Percentiles rank a stretch among this genome's conserved stretches.
phyloP scores from a whole-genome alignment of 2,329 filamentous ascomycete species.

The Diaporthe helianthi region DNA sequence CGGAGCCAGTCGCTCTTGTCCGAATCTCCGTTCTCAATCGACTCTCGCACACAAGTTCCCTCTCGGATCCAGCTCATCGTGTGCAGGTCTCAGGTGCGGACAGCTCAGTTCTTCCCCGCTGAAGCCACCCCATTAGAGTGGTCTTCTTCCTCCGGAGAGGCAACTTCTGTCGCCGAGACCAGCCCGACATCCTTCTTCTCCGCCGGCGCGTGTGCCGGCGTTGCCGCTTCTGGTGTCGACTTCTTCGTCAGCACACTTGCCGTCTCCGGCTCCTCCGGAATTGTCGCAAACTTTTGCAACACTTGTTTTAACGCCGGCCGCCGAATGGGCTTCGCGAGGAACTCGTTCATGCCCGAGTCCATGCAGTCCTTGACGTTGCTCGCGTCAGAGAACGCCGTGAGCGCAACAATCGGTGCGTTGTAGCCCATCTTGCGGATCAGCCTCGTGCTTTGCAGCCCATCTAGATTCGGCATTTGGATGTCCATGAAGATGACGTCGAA shows the following conservation, averaged over 20 bases:
- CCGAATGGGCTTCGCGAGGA: constrained; percentile 78
- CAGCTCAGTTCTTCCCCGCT: constrained; percentile 17
- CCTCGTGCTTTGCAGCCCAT: constrained; percentile 85
- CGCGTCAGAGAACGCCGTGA: constrained; percentile 91
- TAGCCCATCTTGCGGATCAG: constrained; percentile 89
- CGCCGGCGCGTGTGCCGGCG: constrained; percentile 25
- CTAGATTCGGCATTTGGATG: constrained; percentile 92
- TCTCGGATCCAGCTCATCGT: not conserved
- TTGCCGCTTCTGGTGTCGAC: constrained; percentile 41
- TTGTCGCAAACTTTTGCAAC: constrained; percentile 82
- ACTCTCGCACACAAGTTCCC: not conserved
- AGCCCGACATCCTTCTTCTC: constrained; percentile 19
- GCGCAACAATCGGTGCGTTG: constrained; percentile 83
- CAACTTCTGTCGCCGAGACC: constrained; percentile 20
- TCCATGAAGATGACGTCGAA: constrained; percentile 98
- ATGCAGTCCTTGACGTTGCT: constrained; percentile 87
- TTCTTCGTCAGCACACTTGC: constrained; percentile 43
- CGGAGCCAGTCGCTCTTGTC: not conserved
- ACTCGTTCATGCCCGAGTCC: constrained; percentile 92
- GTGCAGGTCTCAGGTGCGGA: not conserved
- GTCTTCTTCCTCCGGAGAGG: constrained; percentile 3
- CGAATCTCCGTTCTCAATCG: not conserved
- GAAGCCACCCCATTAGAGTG: constrained; percentile 29
- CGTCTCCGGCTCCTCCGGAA: constrained; percentile 71
- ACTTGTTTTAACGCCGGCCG: constrained; percentile 87